Conservation (phyloP, 176 grass and related monocot genomes). For the Bromus sterilis region DNA sequence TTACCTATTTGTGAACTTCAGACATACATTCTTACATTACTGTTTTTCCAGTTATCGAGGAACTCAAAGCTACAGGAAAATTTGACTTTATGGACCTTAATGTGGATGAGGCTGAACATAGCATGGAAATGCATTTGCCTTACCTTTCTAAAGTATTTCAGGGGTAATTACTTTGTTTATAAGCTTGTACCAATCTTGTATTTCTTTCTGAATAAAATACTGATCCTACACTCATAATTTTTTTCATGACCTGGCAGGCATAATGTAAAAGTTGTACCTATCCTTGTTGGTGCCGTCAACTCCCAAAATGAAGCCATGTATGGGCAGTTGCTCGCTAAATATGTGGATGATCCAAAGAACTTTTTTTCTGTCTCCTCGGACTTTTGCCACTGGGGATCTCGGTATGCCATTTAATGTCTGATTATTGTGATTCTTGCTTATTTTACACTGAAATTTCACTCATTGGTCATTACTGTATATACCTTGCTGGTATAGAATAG, state of each 20-base stretch:
- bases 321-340: conserved; percentile 73
- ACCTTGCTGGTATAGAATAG: neutral
- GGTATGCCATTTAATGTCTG: conserved; percentile 32
- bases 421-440: conserved; percentile 13
- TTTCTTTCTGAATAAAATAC: neutral
- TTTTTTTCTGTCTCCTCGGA: conserved; percentile 95
- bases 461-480: neutral
- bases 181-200: neutral
- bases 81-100: conserved; percentile 94
- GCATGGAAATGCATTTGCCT: conserved; percentile 99
- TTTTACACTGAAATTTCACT: neutral
- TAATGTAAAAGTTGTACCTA: conserved; percentile 83
- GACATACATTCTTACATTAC: conserved; percentile 5
- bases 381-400: conserved; percentile 96
- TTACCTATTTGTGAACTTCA: conserved; percentile 16
- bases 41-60: conserved; percentile 64
- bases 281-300: conserved; percentile 82
- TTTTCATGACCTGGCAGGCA: conserved; percentile 47
- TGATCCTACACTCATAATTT: neutral
- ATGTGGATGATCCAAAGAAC: conserved; percentile 84
- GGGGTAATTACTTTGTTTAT: conserved; percentile 48
- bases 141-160: conserved; percentile 95
- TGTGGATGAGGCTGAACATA: conserved; percentile 99
- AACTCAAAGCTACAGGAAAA: conserved; percentile 67
- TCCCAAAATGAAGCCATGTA: conserved; percentile 80